phyloP scores from a whole-genome alignment of 1,139 yeast species.

The Debaryomyces subglobosus region DNA sequence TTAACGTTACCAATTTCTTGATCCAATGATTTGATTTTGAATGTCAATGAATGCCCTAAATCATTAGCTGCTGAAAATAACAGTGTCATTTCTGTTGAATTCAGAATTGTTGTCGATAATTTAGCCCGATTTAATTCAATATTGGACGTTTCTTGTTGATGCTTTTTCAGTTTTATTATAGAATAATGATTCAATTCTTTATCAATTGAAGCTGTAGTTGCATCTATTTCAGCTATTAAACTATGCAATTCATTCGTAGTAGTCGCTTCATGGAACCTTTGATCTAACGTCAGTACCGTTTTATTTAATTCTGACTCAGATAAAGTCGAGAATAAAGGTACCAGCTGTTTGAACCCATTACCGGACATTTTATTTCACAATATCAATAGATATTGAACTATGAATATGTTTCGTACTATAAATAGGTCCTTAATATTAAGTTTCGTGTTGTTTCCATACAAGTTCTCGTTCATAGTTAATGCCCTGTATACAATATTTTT shows the following conservation, averaged over 20 bases:
- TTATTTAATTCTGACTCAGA: slow-evolving; percentile 11
- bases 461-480: slow-evolving; percentile 1
- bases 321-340: slow-evolving; percentile 4
- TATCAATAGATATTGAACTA: background rate
- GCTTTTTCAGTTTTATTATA: slow-evolving; percentile 29
- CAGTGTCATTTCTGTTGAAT: slow-evolving; percentile 50
- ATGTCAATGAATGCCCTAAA: slow-evolving; percentile 68
- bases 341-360: background rate
- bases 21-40: slow-evolving; percentile 70
- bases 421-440: background rate
- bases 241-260: slow-evolving; percentile 8
- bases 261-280: slow-evolving; percentile 12
- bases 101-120: slow-evolving; percentile 37
- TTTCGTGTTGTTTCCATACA: slow-evolving; percentile 5
- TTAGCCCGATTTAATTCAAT: slow-evolving; percentile 44
- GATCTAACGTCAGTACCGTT: slow-evolving; percentile 10
- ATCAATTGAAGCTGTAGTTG: slow-evolving; percentile 19
- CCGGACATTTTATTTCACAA: slow-evolving; percentile 3
- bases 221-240: slow-evolving; percentile 18
- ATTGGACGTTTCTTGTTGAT: slow-evolving; percentile 39
- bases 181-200: slow-evolving; percentile 30
- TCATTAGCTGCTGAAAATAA: slow-evolving; percentile 63
- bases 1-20: slow-evolving; percentile 71
- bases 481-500: slow-evolving; percentile 6
- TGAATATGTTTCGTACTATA: background rate